Conservation (phyloP, 1,139 yeast species). For the Tardiomyces depauwii region DNA sequence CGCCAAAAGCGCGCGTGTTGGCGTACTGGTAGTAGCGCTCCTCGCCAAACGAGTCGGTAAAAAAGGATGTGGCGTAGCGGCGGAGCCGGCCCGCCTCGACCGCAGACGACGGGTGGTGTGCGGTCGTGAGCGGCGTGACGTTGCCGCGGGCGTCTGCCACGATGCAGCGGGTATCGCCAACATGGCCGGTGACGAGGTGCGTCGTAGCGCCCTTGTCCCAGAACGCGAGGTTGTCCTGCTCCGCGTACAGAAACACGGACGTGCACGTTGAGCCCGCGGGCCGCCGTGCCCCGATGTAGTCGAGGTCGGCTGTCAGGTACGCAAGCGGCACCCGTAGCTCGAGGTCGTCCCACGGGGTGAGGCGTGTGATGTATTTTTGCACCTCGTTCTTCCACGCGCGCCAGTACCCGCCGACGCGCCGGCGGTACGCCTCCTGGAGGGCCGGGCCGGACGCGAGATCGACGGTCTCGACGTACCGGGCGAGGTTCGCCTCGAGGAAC, state of each 20-base stretch:
- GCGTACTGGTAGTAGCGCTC: slow-evolving; percentile 77
- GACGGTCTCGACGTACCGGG: slow-evolving; percentile 42
- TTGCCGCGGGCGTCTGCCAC: slow-evolving; percentile 48
- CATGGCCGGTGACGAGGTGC: slow-evolving; percentile 70
- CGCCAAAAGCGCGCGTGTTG: slow-evolving; percentile 92
- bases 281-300: slow-evolving; percentile 21
- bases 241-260: slow-evolving; percentile 51
- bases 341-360: slow-evolving; percentile 41
- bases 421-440: slow-evolving; percentile 41
- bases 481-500: slow-evolving; percentile 44
- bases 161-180: slow-evolving; percentile 92
- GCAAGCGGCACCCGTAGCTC: slow-evolving; percentile 50
- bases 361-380: slow-evolving; percentile 26
- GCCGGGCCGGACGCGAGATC: slow-evolving; percentile 29
- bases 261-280: slow-evolving; percentile 79
- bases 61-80: slow-evolving; percentile 58
- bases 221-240: slow-evolving; percentile 33
- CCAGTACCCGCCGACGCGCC: slow-evolving; percentile 80
- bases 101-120: slow-evolving; percentile 83
- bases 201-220: slow-evolving; percentile 64
- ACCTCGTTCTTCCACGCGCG: slow-evolving; percentile 52
- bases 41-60: slow-evolving; percentile 90
- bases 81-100: slow-evolving; percentile 64
- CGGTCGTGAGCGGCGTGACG: slow-evolving; percentile 66
- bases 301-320: slow-evolving; percentile 49